Base-by-base conservation (phyloP, 129 eudicot genomes). In the Kitagawia praeruptora region DNA sequence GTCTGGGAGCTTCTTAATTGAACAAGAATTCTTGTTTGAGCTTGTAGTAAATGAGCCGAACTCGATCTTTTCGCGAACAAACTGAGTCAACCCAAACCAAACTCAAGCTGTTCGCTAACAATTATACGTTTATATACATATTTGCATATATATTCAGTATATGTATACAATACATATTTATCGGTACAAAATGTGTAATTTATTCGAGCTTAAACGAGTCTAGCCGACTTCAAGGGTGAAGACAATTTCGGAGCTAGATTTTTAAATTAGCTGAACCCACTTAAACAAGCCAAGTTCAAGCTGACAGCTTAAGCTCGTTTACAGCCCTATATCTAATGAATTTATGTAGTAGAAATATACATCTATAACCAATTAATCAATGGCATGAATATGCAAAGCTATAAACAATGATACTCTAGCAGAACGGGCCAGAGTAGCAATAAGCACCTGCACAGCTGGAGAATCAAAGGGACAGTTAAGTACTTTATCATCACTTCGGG, bases 391-490 rank as follows among this genome's bases (percentile, higher is more conserved):
- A 78, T 13, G 73, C 41, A 67, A 67, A 31, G 71, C 23, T 67
- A 34, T 40, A 53, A 38, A 79, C 49, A 23, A 66, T 47, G 7
- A 46, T 31, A 61, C 12, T 9, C 38, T 44, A 78, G 41, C 11
- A 78, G 75, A 21, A 72, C 34, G 27, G 74, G n/a, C 25, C 41
- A 5, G 14, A 58, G 27, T 15, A 79, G 74, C 51, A 47, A 16
- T 4, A 79, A 42, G 21, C 84, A 96, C 99, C 97, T 92, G 89
- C 78, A 96, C 89, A 53, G 99, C 83, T 14, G 97, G 93, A 25
- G 95, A 79, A 73, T 89, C 89, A 78, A 83, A 83, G 70, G 99
- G 98, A 87, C 99, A 96, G 85, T 96, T 96, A 71, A 96, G 84
- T 53, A 92, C 84, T 89, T 90, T 96, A 67, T 94, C 95, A 81